Evolutionary conservation across 2,329 filamentous ascomycete species (phyloP).

Genomic region (Decorospora gaudefroyi): DNA sequence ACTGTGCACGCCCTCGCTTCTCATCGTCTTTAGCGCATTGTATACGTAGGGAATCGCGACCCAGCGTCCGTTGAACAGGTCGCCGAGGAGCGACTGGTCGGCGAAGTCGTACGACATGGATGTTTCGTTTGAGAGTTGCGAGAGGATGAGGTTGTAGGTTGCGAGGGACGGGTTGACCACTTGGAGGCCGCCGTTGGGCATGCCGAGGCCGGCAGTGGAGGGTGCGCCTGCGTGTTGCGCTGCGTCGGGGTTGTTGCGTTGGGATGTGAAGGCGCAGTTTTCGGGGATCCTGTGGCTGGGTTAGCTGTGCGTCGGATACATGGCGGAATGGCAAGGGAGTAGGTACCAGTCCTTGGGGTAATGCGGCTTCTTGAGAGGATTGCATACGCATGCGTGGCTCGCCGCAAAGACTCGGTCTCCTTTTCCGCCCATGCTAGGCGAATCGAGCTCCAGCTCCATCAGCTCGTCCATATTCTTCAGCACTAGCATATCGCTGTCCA

Average conservation of each 20-base stretch:
- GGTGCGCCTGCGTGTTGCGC: constrained; percentile 60
- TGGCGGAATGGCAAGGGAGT: neutral
- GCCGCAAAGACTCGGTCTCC: constrained; percentile 76
- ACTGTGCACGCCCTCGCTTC: constrained; percentile 60
- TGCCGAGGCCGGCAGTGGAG: constrained; percentile 57
- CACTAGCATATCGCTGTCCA: constrained; percentile 88
- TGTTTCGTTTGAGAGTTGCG: constrained; percentile 52
- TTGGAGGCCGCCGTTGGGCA: constrained; percentile 65
- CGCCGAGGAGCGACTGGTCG: constrained; percentile 63
- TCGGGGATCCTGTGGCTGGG: constrained; percentile 51
- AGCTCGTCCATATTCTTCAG: constrained; percentile 87
- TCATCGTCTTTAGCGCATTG: constrained; percentile 65
- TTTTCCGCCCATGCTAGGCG: constrained; percentile 55
- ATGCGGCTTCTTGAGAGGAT: constrained; percentile 75
- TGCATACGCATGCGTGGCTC: constrained; percentile 83
- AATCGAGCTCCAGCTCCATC: constrained; percentile 78
- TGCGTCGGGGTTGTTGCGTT: constrained; percentile 56
- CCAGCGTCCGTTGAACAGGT: constrained; percentile 62
- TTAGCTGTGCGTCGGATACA: neutral
- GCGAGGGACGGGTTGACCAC: constrained; percentile 63
- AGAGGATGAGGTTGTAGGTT: constrained; percentile 58
- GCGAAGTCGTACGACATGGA: constrained; percentile 62
- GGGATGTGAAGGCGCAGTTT: constrained; percentile 66
- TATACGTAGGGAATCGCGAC: constrained; percentile 64
- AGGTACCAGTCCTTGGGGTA: constrained; percentile 75